phyloP scores from a whole-genome alignment of 495 filamentous ascomycete genomes.

The Daldinia loculata region DNA sequence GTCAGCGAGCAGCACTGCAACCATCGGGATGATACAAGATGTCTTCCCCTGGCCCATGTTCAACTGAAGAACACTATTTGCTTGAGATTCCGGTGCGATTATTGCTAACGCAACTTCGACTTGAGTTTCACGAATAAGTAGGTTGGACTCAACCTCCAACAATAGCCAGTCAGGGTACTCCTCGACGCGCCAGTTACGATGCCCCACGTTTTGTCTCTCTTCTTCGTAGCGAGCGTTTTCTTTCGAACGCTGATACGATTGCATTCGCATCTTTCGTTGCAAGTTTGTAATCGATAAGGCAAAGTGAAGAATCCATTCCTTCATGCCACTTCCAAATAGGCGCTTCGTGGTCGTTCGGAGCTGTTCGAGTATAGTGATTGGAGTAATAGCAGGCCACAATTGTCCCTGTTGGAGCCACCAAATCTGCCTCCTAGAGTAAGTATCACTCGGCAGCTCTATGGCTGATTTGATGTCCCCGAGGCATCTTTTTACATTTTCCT shows the following conservation, averaged over 20 bases:
- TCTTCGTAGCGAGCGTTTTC: conserved; percentile 37
- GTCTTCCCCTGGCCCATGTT: conserved; percentile 64
- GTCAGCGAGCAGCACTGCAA: conserved; percentile 59
- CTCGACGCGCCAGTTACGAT: conserved; percentile 60
- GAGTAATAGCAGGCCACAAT: conserved; percentile 64
- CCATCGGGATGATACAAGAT: conserved; percentile 65
- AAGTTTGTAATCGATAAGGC: conserved; percentile 54
- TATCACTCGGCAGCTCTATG: conserved; percentile 15
- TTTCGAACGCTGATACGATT: conserved; percentile 37
- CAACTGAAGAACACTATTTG: conserved; percentile 65
- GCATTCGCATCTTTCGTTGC: conserved; percentile 53
- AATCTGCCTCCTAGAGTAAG: conserved; percentile 23
- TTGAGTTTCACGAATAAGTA: conserved; percentile 62
- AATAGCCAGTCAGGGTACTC: conserved; percentile 64
- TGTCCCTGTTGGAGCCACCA: conserved; percentile 58
- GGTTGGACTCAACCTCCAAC: conserved; percentile 64
- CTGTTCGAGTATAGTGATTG: conserved; percentile 60
- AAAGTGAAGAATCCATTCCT: conserved; percentile 52
- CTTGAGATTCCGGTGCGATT: conserved; percentile 52
- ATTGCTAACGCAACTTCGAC: conserved; percentile 61
- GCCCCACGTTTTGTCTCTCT: conserved; percentile 57
- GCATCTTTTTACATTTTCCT: conserved; percentile 27
- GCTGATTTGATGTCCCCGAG: conserved; percentile 17
- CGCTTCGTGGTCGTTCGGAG: conserved; percentile 53
- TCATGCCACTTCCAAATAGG: conserved; percentile 54